These are phyloP conservation scores for Quercus dentata DNA, from an alignment of 306 rosid genomes.

Conservation along the genomic window DNA sequence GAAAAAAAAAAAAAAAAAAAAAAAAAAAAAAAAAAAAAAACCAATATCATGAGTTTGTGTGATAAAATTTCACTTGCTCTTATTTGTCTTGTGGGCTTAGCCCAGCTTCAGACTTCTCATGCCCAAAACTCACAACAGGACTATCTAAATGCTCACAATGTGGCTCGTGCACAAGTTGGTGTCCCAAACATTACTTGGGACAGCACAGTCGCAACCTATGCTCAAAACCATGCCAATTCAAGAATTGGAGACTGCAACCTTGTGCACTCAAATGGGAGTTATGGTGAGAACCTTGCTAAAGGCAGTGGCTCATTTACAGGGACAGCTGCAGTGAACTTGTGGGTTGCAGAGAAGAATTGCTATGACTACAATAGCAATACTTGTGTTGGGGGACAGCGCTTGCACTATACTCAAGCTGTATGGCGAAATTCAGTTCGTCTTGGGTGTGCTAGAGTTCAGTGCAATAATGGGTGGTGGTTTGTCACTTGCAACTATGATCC, in stretches of 20 bases:
- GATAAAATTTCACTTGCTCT: too few relatives aligned
- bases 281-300: constrained; percentile 27
- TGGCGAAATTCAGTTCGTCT: constrained; percentile 2
- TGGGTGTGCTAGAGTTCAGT: constrained; percentile 33
- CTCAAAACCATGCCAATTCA: constrained; percentile 15
- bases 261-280: constrained; percentile 33
- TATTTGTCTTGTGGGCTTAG: not conserved
- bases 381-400: constrained; percentile 12
- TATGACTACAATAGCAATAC: constrained; percentile 9
- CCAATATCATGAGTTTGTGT: too few relatives aligned
- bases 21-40: too few relatives aligned
- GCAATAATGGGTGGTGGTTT: constrained; percentile 22
- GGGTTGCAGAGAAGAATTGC: constrained; percentile 28
- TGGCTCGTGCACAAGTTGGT: constrained; percentile 32
- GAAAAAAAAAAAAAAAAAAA: too few relatives aligned
- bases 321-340: constrained; percentile 20
- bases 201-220: constrained; percentile 11
- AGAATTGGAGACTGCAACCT: constrained; percentile 10
- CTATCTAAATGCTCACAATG: constrained; percentile 32
- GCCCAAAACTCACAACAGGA: constrained; percentile 16
- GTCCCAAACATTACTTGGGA: constrained; percentile 29
- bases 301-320: not conserved
- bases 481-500: constrained; percentile 27
- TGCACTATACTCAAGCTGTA: constrained; percentile 40
- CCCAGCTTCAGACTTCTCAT: not conserved